phyloP scores from a whole-genome alignment of 2,329 filamentous ascomycete species.

The Chaetomium sp. region DNA sequence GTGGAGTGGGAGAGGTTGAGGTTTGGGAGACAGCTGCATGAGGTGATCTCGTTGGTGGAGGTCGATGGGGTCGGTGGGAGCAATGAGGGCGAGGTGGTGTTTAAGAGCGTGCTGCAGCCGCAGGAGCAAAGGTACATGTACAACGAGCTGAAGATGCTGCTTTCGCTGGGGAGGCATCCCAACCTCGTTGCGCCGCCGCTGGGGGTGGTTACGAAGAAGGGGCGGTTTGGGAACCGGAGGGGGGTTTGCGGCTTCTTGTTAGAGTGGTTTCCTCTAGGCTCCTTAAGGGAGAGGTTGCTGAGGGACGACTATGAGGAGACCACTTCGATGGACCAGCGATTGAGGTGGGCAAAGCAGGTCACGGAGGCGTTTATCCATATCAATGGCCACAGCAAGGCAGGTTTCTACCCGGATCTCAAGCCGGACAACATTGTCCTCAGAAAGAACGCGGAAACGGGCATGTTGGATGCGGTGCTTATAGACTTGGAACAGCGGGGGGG shows the following conservation, averaged over 20 bases:
- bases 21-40: constrained; percentile 32
- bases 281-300: constrained; percentile 27
- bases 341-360: constrained; percentile 33
- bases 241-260: constrained; percentile 34
- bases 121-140: constrained; percentile 35
- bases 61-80: constrained; percentile 1
- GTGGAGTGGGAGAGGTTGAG: constrained; percentile 28
- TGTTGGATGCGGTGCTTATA: constrained; percentile 31
- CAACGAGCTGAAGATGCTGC: constrained; percentile 35
- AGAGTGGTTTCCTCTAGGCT: constrained; percentile 30
- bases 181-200: constrained; percentile 28
- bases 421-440: constrained; percentile 35
- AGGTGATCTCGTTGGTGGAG: constrained; percentile 33
- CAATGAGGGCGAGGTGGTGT: constrained; percentile 22
- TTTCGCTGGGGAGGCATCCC: constrained; percentile 26
- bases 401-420: constrained; percentile 36
- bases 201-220: constrained; percentile 29
- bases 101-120: constrained; percentile 33
- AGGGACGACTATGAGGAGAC: neutral
- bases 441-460: neutral
- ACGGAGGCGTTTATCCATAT: constrained; percentile 32
- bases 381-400: constrained; percentile 12
- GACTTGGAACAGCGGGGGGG: constrained; percentile 37
- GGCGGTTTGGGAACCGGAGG: constrained; percentile 29
- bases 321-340: constrained; percentile 18